Base-by-base conservation (phyloP, 2,329 filamentous ascomycete species). In the Fusarium sp. region DNA sequence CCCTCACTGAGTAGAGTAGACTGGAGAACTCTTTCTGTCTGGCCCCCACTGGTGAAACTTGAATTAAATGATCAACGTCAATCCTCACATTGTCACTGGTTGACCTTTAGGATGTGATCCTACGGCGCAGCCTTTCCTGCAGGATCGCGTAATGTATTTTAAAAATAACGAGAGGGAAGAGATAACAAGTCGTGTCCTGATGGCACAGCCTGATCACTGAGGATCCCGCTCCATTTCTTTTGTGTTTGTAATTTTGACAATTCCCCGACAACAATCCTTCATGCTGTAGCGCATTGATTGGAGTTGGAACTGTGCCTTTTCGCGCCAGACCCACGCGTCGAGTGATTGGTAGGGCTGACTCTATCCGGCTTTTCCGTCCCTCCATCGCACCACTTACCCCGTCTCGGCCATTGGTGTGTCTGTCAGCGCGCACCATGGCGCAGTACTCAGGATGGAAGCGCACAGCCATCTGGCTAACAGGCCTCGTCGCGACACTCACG, bases 401-500 rank as follows among this genome's bases (percentile, higher is more conserved):
- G 34, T 37, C 20, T 20, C 20, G 20, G 20, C 20, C 20, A 20
- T 20, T 20, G 20, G 20, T 20, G 20, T 20, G 20, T 20, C 20
- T 20, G 20, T 20, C 34, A 14, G 25, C 29, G 49, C 30, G 6
- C 53, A 24, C 10, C n/a, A 56, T 48, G 53, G 14, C 18, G 6
- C 14, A 24, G 9, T 64, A 55, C 49, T 59, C 64, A 4, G 64
- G 65, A 34, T 68, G 65, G 65, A 68, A 68, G 24, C 44, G 41
- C 14, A 68, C 65, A 12, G 65, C 65, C 4, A n/a, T 68, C 13
- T 68, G 55, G 1, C 54, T 68, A 3, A 69, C 64, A 2, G 42
- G 40, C 16, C 45, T 68, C 11, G 48, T 68, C 29, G 42, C 46
- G 1, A 53, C 57, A 0, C 63, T 67, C 6, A 67, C 63, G 2